A percentile compares a stretch with the other conserved stretches of the same genome.
Conservation (phyloP, 75 land plant species). For the Picea glauca region DNA sequence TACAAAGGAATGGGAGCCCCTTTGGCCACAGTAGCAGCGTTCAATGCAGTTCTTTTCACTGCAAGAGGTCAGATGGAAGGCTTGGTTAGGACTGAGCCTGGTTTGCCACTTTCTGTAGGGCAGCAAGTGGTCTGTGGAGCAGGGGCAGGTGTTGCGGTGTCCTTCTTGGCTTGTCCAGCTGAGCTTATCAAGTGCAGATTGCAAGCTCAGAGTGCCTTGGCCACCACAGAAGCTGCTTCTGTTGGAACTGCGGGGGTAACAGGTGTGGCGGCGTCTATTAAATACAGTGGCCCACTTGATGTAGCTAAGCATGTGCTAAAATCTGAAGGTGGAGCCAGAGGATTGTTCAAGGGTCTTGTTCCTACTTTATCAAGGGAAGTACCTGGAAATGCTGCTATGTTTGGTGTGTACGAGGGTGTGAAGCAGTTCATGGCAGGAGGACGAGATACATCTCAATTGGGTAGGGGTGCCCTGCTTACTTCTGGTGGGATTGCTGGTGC, state of each 20-base stretch:
- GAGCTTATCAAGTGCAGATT: slow-evolving; percentile 94
- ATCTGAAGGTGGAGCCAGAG: slow-evolving; percentile 70
- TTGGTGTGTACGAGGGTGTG: slow-evolving; percentile 80
- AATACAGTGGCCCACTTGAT: slow-evolving; percentile 89
- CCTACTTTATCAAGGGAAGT: slow-evolving; percentile 94
- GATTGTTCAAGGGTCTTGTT: slow-evolving; percentile 88
- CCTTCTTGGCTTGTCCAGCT: slow-evolving; percentile 92
- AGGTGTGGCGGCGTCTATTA: slow-evolving; percentile 26
- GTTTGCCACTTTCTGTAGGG: slow-evolving; percentile 53
- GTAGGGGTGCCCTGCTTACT: slow-evolving; percentile 66
- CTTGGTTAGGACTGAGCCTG: slow-evolving; percentile 62
- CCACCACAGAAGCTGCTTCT: slow-evolving; percentile 28
- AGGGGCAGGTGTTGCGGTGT: slow-evolving; percentile 94
- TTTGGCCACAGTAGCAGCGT: slow-evolving; percentile 93
- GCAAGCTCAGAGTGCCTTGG: slow-evolving; percentile 90
- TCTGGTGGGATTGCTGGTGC: slow-evolving; percentile 98
- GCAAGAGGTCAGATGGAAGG: slow-evolving; percentile 97
- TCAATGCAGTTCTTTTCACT: slow-evolving; percentile 92
- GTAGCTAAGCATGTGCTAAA: slow-evolving; percentile 82
- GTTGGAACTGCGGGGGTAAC: slow-evolving; percentile 22
- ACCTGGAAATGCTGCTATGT: slow-evolving; percentile 94
- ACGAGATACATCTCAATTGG: slow-evolving; percentile 66
- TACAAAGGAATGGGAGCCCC: slow-evolving; percentile 99
- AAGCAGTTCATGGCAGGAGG: slow-evolving; percentile 88
- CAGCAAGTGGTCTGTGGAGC: slow-evolving; percentile 89